Conservation (phyloP, 2,329 filamentous ascomycete genomes). For the Leptographium procerum region DNA sequence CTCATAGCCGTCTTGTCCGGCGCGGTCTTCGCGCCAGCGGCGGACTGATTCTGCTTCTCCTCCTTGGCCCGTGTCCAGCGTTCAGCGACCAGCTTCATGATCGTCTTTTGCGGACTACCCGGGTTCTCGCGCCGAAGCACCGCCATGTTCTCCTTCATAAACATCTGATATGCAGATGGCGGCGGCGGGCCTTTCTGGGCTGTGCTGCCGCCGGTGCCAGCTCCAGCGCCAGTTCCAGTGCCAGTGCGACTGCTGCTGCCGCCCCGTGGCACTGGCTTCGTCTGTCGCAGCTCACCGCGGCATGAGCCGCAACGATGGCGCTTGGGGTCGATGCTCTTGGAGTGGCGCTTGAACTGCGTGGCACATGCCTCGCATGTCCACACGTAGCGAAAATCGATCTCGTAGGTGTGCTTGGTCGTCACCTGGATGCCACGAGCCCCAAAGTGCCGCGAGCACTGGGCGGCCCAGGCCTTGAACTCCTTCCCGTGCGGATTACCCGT, state of each 20-base stretch:
- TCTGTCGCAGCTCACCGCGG: slow-evolving; percentile 59
- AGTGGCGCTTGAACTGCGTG: slow-evolving; percentile 70
- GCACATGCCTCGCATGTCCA: slow-evolving; percentile 68
- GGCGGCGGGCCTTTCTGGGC: not conserved
- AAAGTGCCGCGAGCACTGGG: slow-evolving; percentile 40
- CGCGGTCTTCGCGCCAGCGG: not conserved
- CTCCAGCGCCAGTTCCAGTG: not conserved
- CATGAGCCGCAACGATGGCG: slow-evolving; percentile 71
- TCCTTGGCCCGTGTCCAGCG: slow-evolving; percentile 42
- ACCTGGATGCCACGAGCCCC: slow-evolving; percentile 56
- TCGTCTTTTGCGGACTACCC: slow-evolving; percentile 48
- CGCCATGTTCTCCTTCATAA: slow-evolving; percentile 58
- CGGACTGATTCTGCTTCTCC: slow-evolving; percentile 3
- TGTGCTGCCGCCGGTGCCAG: slow-evolving; percentile 9
- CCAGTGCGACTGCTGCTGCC: slow-evolving; percentile 1
- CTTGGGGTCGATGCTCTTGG: slow-evolving; percentile 65
- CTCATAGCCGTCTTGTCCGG: not conserved
- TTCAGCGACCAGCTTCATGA: slow-evolving; percentile 57
- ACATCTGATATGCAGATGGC: slow-evolving; percentile 34
- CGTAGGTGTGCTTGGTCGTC: slow-evolving; percentile 81
- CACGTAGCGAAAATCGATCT: slow-evolving; percentile 84
- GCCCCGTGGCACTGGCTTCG: slow-evolving; percentile 60
- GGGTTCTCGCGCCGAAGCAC: slow-evolving; percentile 45
- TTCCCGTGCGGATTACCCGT: slow-evolving; percentile 14
- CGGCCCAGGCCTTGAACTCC: slow-evolving; percentile 17